phyloP scores from a whole-genome alignment of 305 asterid species.

The Solanum chacoense region DNA sequence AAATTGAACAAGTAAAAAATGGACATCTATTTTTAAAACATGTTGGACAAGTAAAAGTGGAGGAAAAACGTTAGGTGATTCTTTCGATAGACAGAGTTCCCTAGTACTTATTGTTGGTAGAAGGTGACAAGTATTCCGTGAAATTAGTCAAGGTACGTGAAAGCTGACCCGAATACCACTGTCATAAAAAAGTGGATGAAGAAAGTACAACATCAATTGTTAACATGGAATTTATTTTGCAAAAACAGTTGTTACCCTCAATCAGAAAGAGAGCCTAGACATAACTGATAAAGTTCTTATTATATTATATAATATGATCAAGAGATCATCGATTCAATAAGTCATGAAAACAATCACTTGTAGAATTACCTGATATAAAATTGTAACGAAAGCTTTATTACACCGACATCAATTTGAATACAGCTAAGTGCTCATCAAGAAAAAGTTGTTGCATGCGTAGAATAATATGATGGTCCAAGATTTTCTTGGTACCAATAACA shows the following conservation, averaged over 20 bases:
- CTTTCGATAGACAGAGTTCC: neutral
- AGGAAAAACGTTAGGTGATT: neutral
- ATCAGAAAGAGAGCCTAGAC: rapidly evolving
- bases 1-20: neutral
- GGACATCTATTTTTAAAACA: neutral
- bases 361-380: no score
- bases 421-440: neutral
- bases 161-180: neutral
- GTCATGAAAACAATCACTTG: neutral
- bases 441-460: neutral
- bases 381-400: neutral
- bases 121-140: no score
- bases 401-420: neutral
- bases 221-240: neutral
- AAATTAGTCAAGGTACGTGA: rapidly evolving
- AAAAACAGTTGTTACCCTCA: neutral
- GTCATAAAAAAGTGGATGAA: rapidly evolving
- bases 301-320: rapidly evolving
- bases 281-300: neutral
- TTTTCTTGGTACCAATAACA: neutral
- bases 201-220: neutral
- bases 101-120: rapidly evolving
- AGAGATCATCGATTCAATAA: no score
- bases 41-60: neutral
- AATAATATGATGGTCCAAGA: neutral